Evolutionary conservation across 2,329 filamentous ascomycete species (phyloP).

Genomic region (Helicocarpus griseus): DNA sequence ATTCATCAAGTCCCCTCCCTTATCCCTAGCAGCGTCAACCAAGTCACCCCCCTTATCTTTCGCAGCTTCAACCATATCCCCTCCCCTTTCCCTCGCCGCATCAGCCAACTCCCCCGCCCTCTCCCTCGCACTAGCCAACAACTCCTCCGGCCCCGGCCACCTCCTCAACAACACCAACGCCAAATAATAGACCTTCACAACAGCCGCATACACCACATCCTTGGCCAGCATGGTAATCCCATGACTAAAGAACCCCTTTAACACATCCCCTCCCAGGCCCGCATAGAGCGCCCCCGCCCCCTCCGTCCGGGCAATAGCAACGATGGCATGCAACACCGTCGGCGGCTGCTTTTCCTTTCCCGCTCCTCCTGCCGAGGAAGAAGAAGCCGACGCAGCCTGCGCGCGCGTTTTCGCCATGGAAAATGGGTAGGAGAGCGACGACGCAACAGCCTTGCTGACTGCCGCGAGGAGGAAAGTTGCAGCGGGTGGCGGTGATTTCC

Average conservation of each 20-base stretch:
- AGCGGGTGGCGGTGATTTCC: slow-evolving; percentile 39
- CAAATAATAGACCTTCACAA: slow-evolving; percentile 63
- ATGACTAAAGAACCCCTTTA: slow-evolving; percentile 78
- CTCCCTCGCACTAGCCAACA: slow-evolving; percentile 30
- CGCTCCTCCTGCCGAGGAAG: slow-evolving; percentile 19
- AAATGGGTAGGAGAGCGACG: slow-evolving; percentile 72
- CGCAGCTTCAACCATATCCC: slow-evolving; percentile 24
- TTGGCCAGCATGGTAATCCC: slow-evolving; percentile 83
- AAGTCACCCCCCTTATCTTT: slow-evolving; percentile 19
- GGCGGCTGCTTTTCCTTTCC: slow-evolving; percentile 18
- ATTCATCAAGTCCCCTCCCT: slow-evolving; percentile 17
- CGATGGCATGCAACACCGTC: slow-evolving; percentile 55
- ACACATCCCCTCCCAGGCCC: slow-evolving; percentile 63
- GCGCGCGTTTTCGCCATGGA: slow-evolving; percentile 73
- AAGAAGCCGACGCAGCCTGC: slow-evolving; percentile 45
- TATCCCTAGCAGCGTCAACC: slow-evolving; percentile 15
- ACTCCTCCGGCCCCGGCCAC: slow-evolving; percentile 32
- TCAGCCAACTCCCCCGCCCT: slow-evolving; percentile 34
- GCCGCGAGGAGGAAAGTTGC: slow-evolving; percentile 61
- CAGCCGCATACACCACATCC: slow-evolving; percentile 60
- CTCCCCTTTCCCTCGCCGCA: slow-evolving; percentile 29
- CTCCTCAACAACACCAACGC: slow-evolving; percentile 41
- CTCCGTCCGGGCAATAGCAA: slow-evolving; percentile 50
- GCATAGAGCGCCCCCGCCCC: slow-evolving; percentile 62
- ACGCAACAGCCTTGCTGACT: slow-evolving; percentile 67